phyloP scores from a whole-genome alignment of 352 stramenopile species.

The Pythium oligandrum region DNA sequence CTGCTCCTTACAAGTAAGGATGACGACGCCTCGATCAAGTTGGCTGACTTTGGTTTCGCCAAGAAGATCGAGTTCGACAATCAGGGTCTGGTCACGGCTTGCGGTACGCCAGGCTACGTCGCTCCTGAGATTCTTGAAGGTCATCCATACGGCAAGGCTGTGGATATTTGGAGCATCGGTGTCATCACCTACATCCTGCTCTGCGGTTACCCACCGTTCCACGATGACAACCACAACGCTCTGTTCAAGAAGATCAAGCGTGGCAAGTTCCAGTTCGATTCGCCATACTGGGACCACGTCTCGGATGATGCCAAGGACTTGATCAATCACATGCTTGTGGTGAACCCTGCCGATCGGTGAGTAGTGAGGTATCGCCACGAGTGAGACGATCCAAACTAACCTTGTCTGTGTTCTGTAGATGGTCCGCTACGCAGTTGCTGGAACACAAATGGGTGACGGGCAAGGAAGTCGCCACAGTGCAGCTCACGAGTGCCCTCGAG shows the following conservation, averaged over 20 bases:
- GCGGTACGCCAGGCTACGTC: slow-evolving; percentile 80
- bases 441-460: slow-evolving; percentile 89
- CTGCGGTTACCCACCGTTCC: slow-evolving; percentile 84
- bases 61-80: slow-evolving; percentile 80
- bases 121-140: slow-evolving; percentile 80
- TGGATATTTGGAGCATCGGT: slow-evolving; percentile 90
- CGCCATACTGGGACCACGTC: slow-evolving; percentile 94
- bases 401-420: slow-evolving; percentile 23
- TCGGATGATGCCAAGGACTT: slow-evolving; percentile 93
- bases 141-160: slow-evolving; percentile 70
- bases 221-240: slow-evolving; percentile 91
- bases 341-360: slow-evolving; percentile 86
- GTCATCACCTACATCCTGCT: slow-evolving; percentile 87
- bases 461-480: slow-evolving; percentile 77
- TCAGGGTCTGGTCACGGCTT: slow-evolving; percentile 69
- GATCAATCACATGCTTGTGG: slow-evolving; percentile 89
- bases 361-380: slow-evolving; percentile 3
- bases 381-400: neutral
- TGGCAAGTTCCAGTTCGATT: slow-evolving; percentile 93
- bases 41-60: slow-evolving; percentile 84
- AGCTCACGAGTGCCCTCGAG: slow-evolving; percentile 89
- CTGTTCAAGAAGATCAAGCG: slow-evolving; percentile 95
- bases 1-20: slow-evolving; percentile 74
- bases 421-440: slow-evolving; percentile 81
- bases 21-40: slow-evolving; percentile 82